Percentiles rank a stretch among this genome's conserved stretches.
These are phyloP conservation scores for Quercus tomentella DNA, from an alignment of 331 rosid genomes.

Conservation along the genomic window DNA sequence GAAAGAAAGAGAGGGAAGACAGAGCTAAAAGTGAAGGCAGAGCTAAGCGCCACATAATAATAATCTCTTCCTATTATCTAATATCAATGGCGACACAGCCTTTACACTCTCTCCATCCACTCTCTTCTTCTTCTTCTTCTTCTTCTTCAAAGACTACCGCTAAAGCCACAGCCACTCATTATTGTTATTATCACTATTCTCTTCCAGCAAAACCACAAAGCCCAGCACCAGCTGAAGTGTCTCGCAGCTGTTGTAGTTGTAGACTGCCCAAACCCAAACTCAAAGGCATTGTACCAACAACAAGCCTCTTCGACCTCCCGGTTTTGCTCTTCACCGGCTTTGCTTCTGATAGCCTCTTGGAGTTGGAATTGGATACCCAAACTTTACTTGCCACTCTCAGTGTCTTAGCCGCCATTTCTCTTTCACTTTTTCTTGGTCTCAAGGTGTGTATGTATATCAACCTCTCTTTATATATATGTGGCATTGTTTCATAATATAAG, in stretches of 20 bases:
- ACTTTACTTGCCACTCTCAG: slow-evolving; percentile 75
- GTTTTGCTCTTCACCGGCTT: slow-evolving; percentile 50
- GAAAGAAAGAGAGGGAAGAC: neutral
- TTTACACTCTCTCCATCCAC: slow-evolving; percentile 44
- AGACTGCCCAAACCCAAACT: slow-evolving; percentile 29
- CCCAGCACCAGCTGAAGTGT: neutral
- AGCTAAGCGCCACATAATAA: slow-evolving; percentile 31
- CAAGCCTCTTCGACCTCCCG: slow-evolving; percentile 48
- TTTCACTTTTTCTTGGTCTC: slow-evolving; percentile 85
- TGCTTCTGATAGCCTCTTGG: slow-evolving; percentile 26
- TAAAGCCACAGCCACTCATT: slow-evolving; percentile 19
- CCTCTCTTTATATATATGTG: too few relatives aligned
- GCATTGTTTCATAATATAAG: too few relatives aligned
- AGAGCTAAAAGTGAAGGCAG: neutral
- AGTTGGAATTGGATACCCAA: slow-evolving; percentile 60
- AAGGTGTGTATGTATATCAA: slow-evolving; percentile 43
- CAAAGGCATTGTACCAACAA: slow-evolving; percentile 21
- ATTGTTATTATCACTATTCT: slow-evolving; percentile 18
- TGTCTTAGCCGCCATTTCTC: slow-evolving; percentile 83
- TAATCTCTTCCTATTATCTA: slow-evolving; percentile 24
- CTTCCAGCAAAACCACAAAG: slow-evolving; percentile 31
- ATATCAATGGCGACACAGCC: slow-evolving; percentile 71
- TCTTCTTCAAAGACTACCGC: slow-evolving; percentile 14
- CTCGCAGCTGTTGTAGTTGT: slow-evolving; percentile 25
- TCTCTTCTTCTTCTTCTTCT: slow-evolving; percentile 27